phyloP scores from a whole-genome alignment of 176 grass and related monocot species.

The Miscanthus lutarioriparius region DNA sequence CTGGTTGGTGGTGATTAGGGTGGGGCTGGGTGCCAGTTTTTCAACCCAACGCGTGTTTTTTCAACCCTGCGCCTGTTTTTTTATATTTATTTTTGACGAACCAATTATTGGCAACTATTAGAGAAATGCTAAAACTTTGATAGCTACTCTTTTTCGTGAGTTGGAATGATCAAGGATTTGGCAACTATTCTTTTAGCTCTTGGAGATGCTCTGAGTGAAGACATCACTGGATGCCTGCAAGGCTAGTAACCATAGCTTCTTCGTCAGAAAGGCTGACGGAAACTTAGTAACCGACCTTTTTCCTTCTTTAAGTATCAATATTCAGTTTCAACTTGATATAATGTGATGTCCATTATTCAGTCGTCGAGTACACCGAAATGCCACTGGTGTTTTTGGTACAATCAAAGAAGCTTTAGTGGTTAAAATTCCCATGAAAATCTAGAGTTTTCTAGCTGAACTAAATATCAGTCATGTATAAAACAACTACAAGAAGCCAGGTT shows the following conservation, averaged over 20 bases:
- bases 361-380: background rate
- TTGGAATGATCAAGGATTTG: background rate
- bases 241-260: background rate
- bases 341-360: background rate
- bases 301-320: background rate
- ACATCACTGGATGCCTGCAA: background rate
- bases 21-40: background rate
- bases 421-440: background rate
- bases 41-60: background rate
- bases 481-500: conserved; percentile 2
- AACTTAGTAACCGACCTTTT: background rate
- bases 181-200: too few species aligned
- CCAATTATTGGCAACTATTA: background rate
- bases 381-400: background rate
- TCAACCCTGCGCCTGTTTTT: background rate
- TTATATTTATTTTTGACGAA: background rate
- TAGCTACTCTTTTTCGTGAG: background rate
- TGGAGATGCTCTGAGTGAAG: background rate
- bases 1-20: background rate
- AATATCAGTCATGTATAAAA: background rate
- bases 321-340: background rate
- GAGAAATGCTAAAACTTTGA: background rate
- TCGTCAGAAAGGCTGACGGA: background rate
- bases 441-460: background rate
- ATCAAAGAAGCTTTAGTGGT: background rate